Percentiles rank a stretch among this genome's conserved stretches.
Conservation (phyloP, 2,329 filamentous ascomycete genomes). For the Hypoxylon sp. region DNA sequence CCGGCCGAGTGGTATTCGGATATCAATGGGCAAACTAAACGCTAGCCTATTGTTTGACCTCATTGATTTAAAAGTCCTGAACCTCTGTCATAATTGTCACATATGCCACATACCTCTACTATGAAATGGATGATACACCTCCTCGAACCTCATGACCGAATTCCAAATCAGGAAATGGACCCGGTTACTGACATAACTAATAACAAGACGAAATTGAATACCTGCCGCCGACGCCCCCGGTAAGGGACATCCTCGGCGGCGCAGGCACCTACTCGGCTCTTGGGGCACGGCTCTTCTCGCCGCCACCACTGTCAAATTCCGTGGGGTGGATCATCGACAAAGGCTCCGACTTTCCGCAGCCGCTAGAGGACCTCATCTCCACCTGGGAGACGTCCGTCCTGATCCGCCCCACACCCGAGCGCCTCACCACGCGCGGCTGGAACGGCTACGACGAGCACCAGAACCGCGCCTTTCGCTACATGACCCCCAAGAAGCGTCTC, state of each 20-base stretch:
- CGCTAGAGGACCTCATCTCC: slow-evolving; percentile 74
- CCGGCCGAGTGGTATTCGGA: slow-evolving; percentile 26
- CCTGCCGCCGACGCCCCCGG: slow-evolving; percentile 75
- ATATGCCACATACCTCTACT: neutral
- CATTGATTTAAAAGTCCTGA: slow-evolving; percentile 3
- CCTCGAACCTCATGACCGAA: slow-evolving; percentile 1
- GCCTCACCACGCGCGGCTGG: slow-evolving; percentile 90
- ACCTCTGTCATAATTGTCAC: slow-evolving; percentile 1
- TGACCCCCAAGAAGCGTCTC: slow-evolving; percentile 87
- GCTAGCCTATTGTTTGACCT: slow-evolving; percentile 7
- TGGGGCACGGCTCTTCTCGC: slow-evolving; percentile 90
- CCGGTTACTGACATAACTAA: slow-evolving; percentile 42
- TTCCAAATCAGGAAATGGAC: neutral
- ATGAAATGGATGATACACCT: neutral
- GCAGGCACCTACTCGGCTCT: slow-evolving; percentile 89
- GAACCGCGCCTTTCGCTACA: slow-evolving; percentile 85
- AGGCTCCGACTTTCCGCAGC: slow-evolving; percentile 86
- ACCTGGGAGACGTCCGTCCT: slow-evolving; percentile 83
- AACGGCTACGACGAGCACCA: slow-evolving; percentile 86
- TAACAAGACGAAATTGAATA: slow-evolving; percentile 90
- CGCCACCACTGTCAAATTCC: slow-evolving; percentile 72
- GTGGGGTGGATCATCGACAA: slow-evolving; percentile 94
- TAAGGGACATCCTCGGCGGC: slow-evolving; percentile 86
- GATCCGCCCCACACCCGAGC: slow-evolving; percentile 74
- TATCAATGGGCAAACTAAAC: slow-evolving; percentile 2